Evolutionary conservation across 441 rosid genomes (phyloP), one percentile per base, ranked within the genome.

Genomic region (Melastoma candidum): DNA sequence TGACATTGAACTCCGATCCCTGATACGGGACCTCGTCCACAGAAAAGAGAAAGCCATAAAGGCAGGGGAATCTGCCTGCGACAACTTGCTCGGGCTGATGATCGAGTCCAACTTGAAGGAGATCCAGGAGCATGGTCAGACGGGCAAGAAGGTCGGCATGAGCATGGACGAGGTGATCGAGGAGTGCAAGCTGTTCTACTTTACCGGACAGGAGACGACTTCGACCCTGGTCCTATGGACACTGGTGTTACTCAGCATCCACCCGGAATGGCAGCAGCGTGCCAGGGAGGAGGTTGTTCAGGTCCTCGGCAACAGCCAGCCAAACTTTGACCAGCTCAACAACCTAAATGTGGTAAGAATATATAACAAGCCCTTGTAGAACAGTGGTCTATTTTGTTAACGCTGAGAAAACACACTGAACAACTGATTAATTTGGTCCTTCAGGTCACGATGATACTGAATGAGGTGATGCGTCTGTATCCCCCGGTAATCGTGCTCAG

Each of bases 101-200:
- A 48, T 67, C 41, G 66, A 70, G 50, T 67, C 74, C 17, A 66
- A 63, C 48, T 11, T 47, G 22, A 61, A 47, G 39, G 72, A 67
- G 47, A 46, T 69, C 3, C 44, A 59, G 53, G 66, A 63, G n/a
- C 32, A 45, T 12, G 32, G 49, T 3, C 52, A 51, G 4, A 29
- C 36, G n/a, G 59, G 50, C 4, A 43, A 52, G 49, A 22, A 17
- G 22, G 22, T 17, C 22, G 22, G 70, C 7, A 46, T 74, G 66
- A 58, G 68, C 25, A 36, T 54, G 7, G 53, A 59, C 2, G 74
- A 70, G 32, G 67, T 67, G 51, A 64, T 52, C 26, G 74, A 67
- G 8, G 64, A 74, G 52, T 74, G 75, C 56, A 74, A 64, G 55
- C 2, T 64, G 11, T 74, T 70, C n/a, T 67, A 70, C 48, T 22